Evolutionary conservation across 805 yeast species (phyloP), one percentile per base, ranked within the genome.

Genomic region (Saturnispora kantuleensis): DNA sequence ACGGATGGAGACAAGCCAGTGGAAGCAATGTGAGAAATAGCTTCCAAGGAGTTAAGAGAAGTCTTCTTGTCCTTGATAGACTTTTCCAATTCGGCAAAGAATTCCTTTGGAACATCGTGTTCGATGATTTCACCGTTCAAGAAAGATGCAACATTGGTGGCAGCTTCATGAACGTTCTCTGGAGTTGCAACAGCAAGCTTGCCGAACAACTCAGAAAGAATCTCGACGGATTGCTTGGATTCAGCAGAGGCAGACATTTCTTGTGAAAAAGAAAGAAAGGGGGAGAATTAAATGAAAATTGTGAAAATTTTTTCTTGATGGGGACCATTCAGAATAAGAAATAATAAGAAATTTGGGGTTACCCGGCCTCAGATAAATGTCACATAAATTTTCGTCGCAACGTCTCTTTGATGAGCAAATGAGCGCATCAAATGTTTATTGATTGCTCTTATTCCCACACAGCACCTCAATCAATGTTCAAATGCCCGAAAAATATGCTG

Each of bases 81-180:
- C 60, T 76, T 76, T 65, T 76, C 72, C 66, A 93, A 78, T 66
- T 82, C 77, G 52, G 68, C 69, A 69, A 90, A 86, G 78, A 90
- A 88, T 61, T 77, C 80, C 62, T 72, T 81, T 62, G 99, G 97
- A 56, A 88, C 93, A 72, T 90, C 97, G 71, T 93, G 97, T 76
- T 93, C 98, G 67, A 90, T 89, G 71, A 89, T 88, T 64, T 90
- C 85, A 57, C 96, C 94, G 73, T 90, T 90, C 70, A 93, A 77
- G 77, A 93, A 89, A 52, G 93, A 77, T 55, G 97, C 79, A 60
- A 93, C 85, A 66, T 85, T 86, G 60, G 83, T 67, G 63, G 96
- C 93, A 66, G 94, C 89, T 64, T 77, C 80, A 51, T 77, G 80
- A 68, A 89, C 80, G 65, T 79, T 81, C 61, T 87, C 96, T 48